Evolutionary conservation across 495 filamentous ascomycete species (phyloP).

Genomic region (Xylaria longipes): DNA sequence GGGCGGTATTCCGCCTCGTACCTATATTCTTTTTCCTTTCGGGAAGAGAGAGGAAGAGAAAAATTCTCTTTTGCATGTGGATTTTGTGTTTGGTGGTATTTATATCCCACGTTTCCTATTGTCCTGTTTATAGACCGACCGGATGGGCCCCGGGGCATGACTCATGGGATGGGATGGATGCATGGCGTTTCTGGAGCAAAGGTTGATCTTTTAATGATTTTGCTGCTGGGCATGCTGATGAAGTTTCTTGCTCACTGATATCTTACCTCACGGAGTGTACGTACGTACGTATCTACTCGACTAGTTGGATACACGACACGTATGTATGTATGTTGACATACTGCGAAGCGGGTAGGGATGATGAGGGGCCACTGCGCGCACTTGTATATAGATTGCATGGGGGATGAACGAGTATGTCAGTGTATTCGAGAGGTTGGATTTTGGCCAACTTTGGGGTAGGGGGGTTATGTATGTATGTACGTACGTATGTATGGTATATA

Average conservation of each 20-base stretch:
- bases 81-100: no score
- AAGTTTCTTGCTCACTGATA: not conserved
- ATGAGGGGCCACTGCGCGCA: not conserved
- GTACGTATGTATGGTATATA: not conserved
- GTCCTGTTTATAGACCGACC: not conserved
- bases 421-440: not conserved
- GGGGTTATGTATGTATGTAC: not conserved
- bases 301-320: no score
- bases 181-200: conserved; percentile 12
- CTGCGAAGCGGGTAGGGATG: not conserved
- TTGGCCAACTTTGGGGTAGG: not conserved
- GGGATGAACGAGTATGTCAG: not conserved
- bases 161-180: not conserved
- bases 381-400: not conserved
- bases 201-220: not conserved
- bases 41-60: not conserved
- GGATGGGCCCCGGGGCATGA: conserved; percentile 5
- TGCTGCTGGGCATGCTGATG: not conserved
- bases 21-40: not conserved
- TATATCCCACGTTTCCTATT: not conserved
- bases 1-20: not conserved
- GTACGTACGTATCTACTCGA: not conserved
- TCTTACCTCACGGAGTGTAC: not conserved
- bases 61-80: no score
- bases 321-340: not conserved